phyloP scores from a whole-genome alignment of 805 yeast genomes.

The Kregervanrija fluxuum region DNA sequence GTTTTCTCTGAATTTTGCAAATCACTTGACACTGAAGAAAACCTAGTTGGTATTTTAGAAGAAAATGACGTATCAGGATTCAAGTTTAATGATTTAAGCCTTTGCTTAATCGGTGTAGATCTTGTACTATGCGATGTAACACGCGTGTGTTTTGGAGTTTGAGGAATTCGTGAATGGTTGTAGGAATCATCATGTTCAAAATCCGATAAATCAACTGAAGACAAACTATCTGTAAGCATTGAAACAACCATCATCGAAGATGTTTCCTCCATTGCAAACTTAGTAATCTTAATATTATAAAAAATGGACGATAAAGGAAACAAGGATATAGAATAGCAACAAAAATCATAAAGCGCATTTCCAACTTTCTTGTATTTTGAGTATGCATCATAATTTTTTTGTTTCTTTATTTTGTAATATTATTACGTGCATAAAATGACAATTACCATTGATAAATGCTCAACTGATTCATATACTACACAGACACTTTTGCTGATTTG shows the following conservation, averaged over 20 bases:
- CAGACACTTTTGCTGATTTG: slow-evolving; percentile 24
- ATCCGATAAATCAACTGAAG: too few relatives aligned
- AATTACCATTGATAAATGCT: slow-evolving; percentile 7
- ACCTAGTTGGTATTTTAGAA: slow-evolving; percentile 20
- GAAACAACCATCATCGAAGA: too few relatives aligned
- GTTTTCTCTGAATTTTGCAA: neutral
- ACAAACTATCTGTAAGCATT: too few relatives aligned
- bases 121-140: neutral
- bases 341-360: too few relatives aligned
- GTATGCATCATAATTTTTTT: too few relatives aligned
- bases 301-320: too few relatives aligned
- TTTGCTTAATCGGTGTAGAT: slow-evolving; percentile 6
- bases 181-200: too few relatives aligned
- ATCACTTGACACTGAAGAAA: slow-evolving; percentile 9
- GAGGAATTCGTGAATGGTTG: neutral
- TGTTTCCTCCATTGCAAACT: too few relatives aligned
- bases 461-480: slow-evolving; percentile 20
- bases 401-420: too few relatives aligned
- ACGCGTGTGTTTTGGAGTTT: neutral
- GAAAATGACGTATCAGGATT: slow-evolving; percentile 13
- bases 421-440: neutral
- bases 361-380: too few relatives aligned
- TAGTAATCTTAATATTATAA: too few relatives aligned
- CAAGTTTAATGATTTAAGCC: slow-evolving; percentile 13
- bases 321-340: too few relatives aligned